Conservation (phyloP, 495 filamentous ascomycete species). For the Geoglossum glabrum region DNA sequence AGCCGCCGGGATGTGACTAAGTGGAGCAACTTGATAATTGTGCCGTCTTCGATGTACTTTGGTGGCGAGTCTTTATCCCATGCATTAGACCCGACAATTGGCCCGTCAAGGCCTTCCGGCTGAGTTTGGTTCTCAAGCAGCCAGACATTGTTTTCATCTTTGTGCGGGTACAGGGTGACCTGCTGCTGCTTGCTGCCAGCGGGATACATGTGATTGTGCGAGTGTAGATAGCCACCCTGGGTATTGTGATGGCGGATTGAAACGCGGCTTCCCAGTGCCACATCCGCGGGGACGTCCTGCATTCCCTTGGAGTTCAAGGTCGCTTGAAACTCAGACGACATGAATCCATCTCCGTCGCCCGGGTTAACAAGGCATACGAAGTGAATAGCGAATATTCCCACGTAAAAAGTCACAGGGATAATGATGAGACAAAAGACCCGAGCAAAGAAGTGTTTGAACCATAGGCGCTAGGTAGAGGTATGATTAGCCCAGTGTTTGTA, state of each 20-base stretch:
- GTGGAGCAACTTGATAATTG: constrained; percentile 67
- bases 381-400: constrained; percentile 90
- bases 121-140: constrained; percentile 89
- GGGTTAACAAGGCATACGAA: constrained; percentile 85
- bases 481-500: not conserved
- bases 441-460: constrained; percentile 89
- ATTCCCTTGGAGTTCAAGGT: constrained; percentile 91
- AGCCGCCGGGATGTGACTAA: constrained; percentile 62
- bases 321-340: constrained; percentile 97
- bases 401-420: constrained; percentile 77
- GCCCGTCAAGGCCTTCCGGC: constrained; percentile 55
- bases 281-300: constrained; percentile 83
- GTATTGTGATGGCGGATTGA: constrained; percentile 85
- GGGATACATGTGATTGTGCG: constrained; percentile 92
- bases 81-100: constrained; percentile 57
- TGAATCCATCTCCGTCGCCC: constrained; percentile 94
- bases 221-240: constrained; percentile 93
- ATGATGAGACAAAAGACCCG: constrained; percentile 82
- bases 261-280: constrained; percentile 72
- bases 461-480: constrained; percentile 34
- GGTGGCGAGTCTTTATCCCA: constrained; percentile 58
- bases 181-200: constrained; percentile 95
- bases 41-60: constrained; percentile 57
- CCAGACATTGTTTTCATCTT: constrained; percentile 96
- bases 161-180: constrained; percentile 94